These are phyloP conservation scores for Albifimbria verrucaria DNA, from an alignment of 2,329 filamentous ascomycete genomes.

Conservation along the genomic window DNA sequence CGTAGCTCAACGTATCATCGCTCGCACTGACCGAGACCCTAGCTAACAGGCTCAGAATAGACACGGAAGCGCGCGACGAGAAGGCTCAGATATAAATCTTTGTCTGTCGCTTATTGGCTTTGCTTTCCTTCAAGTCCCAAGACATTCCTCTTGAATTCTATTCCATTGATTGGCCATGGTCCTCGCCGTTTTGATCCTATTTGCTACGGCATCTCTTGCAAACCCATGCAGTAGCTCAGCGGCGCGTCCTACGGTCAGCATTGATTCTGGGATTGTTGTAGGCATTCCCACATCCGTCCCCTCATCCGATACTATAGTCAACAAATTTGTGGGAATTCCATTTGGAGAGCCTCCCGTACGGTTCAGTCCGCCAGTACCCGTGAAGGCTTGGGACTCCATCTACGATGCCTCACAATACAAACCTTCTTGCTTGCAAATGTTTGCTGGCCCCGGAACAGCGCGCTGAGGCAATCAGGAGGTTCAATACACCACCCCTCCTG, in stretches of 20 bases:
- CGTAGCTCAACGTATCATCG: too few species aligned
- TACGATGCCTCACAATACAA: slow-evolving; percentile 20
- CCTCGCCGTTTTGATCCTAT: slow-evolving; percentile 9
- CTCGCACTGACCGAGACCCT: too few species aligned
- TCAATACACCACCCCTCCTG: slow-evolving; percentile 19
- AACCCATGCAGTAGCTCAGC: background rate
- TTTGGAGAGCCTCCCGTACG: slow-evolving; percentile 23
- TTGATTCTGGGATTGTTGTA: slow-evolving; percentile 14
- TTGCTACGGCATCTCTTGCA: background rate
- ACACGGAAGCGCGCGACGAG: too few species aligned
- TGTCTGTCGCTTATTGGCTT: too few species aligned
- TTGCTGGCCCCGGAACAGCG: slow-evolving; percentile 15
- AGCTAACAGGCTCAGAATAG: too few species aligned
- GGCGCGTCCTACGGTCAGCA: slow-evolving; percentile 11
- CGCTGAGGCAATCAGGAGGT: slow-evolving; percentile 12
- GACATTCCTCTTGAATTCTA: too few species aligned
- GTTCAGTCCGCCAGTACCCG: slow-evolving; percentile 17
- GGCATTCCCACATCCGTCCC: slow-evolving; percentile 14
- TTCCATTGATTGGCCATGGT: background rate
- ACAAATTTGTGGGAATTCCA: slow-evolving; percentile 27
- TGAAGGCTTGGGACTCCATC: slow-evolving; percentile 11
- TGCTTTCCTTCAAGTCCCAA: too few species aligned
- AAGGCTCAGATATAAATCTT: too few species aligned
- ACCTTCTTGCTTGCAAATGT: slow-evolving; percentile 22
- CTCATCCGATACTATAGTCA: slow-evolving; percentile 13